Base-by-base conservation (phyloP, 768 basidiomycete species). In the Lactifluus hygrophoroides region DNA sequence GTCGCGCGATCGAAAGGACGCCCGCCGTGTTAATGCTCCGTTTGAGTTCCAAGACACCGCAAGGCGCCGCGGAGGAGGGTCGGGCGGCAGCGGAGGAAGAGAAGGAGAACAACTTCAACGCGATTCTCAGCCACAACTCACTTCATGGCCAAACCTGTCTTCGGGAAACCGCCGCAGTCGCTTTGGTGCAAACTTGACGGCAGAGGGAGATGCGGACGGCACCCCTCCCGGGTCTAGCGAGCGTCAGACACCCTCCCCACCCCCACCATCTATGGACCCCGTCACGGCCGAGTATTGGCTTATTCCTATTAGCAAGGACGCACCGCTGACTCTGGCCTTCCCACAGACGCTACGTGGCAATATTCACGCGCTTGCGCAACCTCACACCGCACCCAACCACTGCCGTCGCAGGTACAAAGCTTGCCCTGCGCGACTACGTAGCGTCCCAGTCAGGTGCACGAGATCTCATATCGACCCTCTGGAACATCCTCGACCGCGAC, bases 381-480 rank as follows among this genome's bases (percentile, higher is more conserved):
- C 65, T 87, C 21, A 79, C 84, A 0, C 69, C 78, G 4, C 83
- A 87, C 57, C 78, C 85, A 0, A 71, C 72, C 6, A 78, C 73
- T 8, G 85, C 86, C 0, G 70, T 81, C 2, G 73, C 84, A 14
- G 84, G 82, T 0, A 78, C 88, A 27, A 85, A 82, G 65, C 81
- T 88, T 14, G 85, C 91, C 27, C 80, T 90, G 34, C 85, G 90
- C 10, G 82, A 87, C 28, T 99, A 87, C 72, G 80, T 82, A 25
- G 70, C 77, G 2, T 83, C 83, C 42, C 94, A 99, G 68, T 81
- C 83, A 9, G 82, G 80, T 40, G 88, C 93, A 2, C 77, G 84
- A 3, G 95, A 95, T 70, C 76, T 97, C 61, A 85, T 97, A 51
- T 85, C 85, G 40, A 94, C 90, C 0, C 76, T 94, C n/a, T 95